Conservation (phyloP, 2,329 filamentous ascomycete genomes). For the Fusarium sambucinum region DNA sequence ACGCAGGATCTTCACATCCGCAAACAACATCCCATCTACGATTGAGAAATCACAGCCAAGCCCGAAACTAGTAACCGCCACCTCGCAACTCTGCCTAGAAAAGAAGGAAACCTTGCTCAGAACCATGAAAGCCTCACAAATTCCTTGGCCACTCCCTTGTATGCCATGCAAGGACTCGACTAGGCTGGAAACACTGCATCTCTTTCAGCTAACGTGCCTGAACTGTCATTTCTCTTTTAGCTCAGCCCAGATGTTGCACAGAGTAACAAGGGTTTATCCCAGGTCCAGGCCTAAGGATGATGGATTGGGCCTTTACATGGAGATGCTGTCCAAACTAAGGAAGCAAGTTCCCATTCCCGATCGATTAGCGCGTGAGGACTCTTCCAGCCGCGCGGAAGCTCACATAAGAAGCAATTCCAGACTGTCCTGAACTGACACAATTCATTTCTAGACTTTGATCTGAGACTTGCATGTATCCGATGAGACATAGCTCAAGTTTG, state of each 20-base stretch:
- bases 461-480: no score
- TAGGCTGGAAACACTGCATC: conserved; percentile 39
- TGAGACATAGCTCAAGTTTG: background rate
- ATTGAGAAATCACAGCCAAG: conserved; percentile 15
- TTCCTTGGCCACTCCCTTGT: conserved; percentile 26
- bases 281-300: conserved; percentile 2
- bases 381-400: conserved; percentile 2
- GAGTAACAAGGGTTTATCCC: conserved; percentile 20
- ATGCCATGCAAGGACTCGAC: conserved; percentile 29
- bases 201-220: conserved; percentile 32
- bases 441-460: background rate
- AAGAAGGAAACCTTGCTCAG: conserved; percentile 9
- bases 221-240: conserved; percentile 22
- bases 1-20: conserved; percentile 19
- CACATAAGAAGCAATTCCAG: background rate
- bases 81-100: conserved; percentile 34
- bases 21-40: conserved; percentile 7
- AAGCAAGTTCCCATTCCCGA: background rate
- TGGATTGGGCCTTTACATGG: background rate
- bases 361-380: background rate
- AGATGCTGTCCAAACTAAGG: background rate
- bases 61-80: conserved; percentile 40
- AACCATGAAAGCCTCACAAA: conserved; percentile 25
- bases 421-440: background rate
- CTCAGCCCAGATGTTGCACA: conserved; percentile 39